A percentile compares a stretch with the other conserved stretches of the same genome.
phyloP scores from a whole-genome alignment of 2,329 filamentous ascomycete genomes.

The Aspergillus sp. region DNA sequence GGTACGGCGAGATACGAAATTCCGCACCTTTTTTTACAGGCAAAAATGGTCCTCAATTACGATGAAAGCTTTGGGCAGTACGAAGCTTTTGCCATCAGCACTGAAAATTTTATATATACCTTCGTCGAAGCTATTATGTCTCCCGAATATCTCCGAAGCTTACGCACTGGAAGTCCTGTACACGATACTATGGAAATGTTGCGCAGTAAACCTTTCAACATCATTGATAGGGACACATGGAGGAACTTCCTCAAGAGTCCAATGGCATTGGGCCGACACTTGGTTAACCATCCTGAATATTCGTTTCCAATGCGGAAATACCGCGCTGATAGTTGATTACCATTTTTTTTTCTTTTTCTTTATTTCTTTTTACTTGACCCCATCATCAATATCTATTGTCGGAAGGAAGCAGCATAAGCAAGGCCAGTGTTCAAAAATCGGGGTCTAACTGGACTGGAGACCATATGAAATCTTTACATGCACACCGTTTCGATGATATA shows the following conservation, averaged over 20 bases:
- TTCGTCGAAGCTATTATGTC: background rate
- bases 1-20: constrained; percentile 3
- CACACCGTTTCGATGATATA: too few species aligned
- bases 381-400: too few species aligned
- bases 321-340: background rate
- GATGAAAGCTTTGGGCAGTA: background rate
- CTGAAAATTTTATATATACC: background rate
- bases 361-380: too few species aligned
- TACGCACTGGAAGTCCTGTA: background rate
- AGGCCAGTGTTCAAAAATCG: too few species aligned
- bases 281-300: background rate
- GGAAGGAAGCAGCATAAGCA: too few species aligned
- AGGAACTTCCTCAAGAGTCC: background rate
- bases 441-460: too few species aligned
- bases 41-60: constrained; percentile 1
- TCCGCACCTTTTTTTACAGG: constrained; percentile 1
- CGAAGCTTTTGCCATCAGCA: background rate
- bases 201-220: background rate
- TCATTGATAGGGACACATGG: background rate
- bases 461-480: too few species aligned
- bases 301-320: background rate
- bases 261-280: background rate
- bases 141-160: background rate
- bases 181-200: background rate
- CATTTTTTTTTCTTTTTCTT: too few species aligned